These are phyloP conservation scores for Melampsora larici-populina DNA, from an alignment of 1,284 basidiomycete species.

Conservation along the genomic window DNA sequence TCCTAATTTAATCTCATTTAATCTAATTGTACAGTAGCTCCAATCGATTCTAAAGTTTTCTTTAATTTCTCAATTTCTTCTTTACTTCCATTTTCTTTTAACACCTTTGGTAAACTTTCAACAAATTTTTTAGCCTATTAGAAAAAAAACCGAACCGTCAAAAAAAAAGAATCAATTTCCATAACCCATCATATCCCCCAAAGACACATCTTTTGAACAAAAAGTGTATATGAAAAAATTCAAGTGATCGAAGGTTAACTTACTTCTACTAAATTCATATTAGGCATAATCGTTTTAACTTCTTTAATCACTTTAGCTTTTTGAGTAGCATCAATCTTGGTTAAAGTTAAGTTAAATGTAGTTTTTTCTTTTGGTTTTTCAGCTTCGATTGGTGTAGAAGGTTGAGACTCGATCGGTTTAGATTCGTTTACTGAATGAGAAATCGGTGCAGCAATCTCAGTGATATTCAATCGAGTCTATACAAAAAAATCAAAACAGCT, in stretches of 20 bases:
- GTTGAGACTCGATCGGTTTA: constrained; percentile 61
- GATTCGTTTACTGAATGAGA: constrained; percentile 67
- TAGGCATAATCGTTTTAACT: constrained; percentile 90
- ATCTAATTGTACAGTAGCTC: constrained; percentile 69
- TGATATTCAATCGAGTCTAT: constrained; percentile 89
- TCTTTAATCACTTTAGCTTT: constrained; percentile 99
- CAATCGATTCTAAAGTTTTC: constrained; percentile 80
- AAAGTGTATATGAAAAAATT: too few relatives aligned
- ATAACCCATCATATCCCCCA: too few relatives aligned
- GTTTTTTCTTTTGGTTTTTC: constrained; percentile 99
- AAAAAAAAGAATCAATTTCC: constrained; percentile 4
- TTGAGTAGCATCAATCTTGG: constrained; percentile 79
- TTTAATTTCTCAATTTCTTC: constrained; percentile 97
- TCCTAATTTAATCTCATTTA: not conserved
- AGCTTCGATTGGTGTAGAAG: constrained; percentile 60
- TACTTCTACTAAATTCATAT: constrained; percentile 91
- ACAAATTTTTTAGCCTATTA: constrained; percentile 97
- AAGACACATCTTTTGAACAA: too few relatives aligned
- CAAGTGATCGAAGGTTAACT: constrained; percentile 55
- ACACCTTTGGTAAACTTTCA: constrained; percentile 84
- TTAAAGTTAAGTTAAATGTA: constrained; percentile 88
- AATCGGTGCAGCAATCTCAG: constrained; percentile 95
- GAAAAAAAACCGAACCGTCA: not conserved
- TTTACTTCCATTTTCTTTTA: constrained; percentile 95
- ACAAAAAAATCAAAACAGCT: not conserved